Base-by-base conservation (phyloP, 352 stramenopile genomes). In the Phytophthora cactorum region DNA sequence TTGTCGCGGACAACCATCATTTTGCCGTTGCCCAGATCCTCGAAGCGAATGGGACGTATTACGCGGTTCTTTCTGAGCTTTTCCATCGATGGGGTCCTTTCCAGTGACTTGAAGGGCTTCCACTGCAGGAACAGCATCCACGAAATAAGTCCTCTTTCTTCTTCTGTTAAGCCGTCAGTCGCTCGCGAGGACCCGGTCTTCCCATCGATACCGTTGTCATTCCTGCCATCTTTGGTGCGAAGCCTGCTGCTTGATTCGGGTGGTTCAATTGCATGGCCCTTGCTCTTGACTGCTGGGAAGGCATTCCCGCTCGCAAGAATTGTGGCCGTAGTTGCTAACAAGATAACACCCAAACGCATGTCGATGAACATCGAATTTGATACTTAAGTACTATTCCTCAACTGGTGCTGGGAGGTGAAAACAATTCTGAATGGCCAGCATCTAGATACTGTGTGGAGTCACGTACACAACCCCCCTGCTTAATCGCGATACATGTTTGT, bases 321-420 rank as follows among this genome's bases (percentile, higher is more conserved):
- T 12, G 14, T 29, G 46, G 15, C 12, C 15, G 5, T 6, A 3
- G 28, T 0, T 53, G 46, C 28, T 25, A 53, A 27, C 46, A 39
- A 38, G 4, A 53, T 32, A 1, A 39, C 27, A 27, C 11, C 14
- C 46, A 53, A 53, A 39, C 46, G 46, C 46, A 53, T 55, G 32
- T n/a, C n/a, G n/a, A n/a, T n/a, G n/a, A n/a, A n/a, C n/a, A n/a
- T n/a, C n/a, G n/a, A n/a, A n/a, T n/a, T n/a, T n/a, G n/a, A n/a
- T n/a, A n/a, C n/a, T n/a, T n/a, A n/a, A n/a, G n/a, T n/a, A n/a
- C n/a, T n/a, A n/a, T n/a, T n/a, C n/a, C n/a, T n/a, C n/a, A n/a
- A n/a, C n/a, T n/a, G n/a, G n/a, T n/a, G n/a, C n/a, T n/a, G n/a
- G n/a, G n/a, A n/a, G n/a, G n/a, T n/a, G n/a, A n/a, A n/a, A n/a